Evolutionary conservation across 106 monocot species (phyloP), one percentile per base, ranked within the genome.

Genomic region (Apostasia shenzhenica): DNA sequence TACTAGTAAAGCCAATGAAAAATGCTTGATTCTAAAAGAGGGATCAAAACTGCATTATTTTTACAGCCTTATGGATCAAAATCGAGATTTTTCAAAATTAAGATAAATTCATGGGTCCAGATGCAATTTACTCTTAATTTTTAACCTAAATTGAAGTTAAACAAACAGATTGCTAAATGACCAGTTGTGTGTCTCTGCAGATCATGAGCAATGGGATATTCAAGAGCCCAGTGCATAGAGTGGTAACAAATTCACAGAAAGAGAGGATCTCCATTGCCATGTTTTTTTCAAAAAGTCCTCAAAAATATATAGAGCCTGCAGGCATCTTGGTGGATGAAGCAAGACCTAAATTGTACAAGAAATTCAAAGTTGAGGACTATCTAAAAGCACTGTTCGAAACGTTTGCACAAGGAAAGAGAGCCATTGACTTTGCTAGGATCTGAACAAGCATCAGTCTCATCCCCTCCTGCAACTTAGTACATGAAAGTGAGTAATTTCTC

Each of bases 171-270:
- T 26, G 26, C 26, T 26, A 26, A 26, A 26, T 26, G 26, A 26
- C 0, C 26, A 26, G 26, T 26, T 26, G 26, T 26, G 26, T 26
- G 41, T 53, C 26, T 7, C 10, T 72, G 72, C 78, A 82, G 84
- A 75, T 84, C 43, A 84, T 84, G 76, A 80, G 80, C 73, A 84
- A 84, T 69, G 84, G 76, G 48, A 77, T 62, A 43, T 77, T 80
- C 41, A 84, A 73, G 54, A 77, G 76, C 45, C 84, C 84, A 10
- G 52, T 77, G 45, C 84, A 84, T 42, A 63, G 84, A 39, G 84
- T 79, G 56, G 84, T 80, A 14, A 66, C 80, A 39, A 77, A 57
- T 37, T 41, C 68, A 10, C 51, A 59, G 14, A 70, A 43, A 62
- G 76, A 76, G 40, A 80, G 84, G 67, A 46, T 80, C 6, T 84